These are phyloP conservation scores for Leccinum disarticulatum DNA, from an alignment of 768 basidiomycete species.

Conservation along the genomic window DNA sequence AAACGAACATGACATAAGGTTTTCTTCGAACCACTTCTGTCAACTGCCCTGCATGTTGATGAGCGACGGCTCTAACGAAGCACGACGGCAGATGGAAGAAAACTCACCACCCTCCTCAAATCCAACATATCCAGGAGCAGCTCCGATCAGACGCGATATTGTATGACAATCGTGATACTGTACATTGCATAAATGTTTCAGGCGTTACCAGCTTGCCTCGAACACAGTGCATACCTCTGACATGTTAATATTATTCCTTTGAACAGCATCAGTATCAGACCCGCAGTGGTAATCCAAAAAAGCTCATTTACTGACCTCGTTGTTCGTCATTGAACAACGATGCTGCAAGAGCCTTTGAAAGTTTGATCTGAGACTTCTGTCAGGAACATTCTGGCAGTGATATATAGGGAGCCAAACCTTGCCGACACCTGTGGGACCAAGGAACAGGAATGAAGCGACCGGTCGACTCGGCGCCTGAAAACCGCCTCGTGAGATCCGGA, in stretches of 20 bases:
- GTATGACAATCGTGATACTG: slow-evolving; percentile 91
- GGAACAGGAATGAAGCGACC: slow-evolving; percentile 89
- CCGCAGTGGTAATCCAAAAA: neutral
- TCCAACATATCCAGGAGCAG: no score
- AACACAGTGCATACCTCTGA: slow-evolving; percentile 50
- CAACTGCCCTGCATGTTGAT: slow-evolving; percentile 44
- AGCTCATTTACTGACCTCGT: slow-evolving; percentile 64
- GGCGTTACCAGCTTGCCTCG: neutral
- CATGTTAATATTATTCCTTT: slow-evolving; percentile 91
- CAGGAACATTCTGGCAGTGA: neutral
- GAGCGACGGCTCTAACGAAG: neutral
- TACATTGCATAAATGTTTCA: neutral
- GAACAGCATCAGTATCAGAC: neutral
- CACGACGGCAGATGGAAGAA: neutral
- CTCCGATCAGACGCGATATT: slow-evolving; percentile 86
- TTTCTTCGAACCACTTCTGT: slow-evolving; percentile 64
- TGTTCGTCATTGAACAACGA: slow-evolving; percentile 92
- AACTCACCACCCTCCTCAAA: no score
- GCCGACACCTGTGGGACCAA: slow-evolving; percentile 87
- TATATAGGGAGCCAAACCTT: slow-evolving; percentile 45
- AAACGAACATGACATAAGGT: slow-evolving; percentile 45
- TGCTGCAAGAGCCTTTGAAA: slow-evolving; percentile 83
- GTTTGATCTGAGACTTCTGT: slow-evolving; percentile 55
- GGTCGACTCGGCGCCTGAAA: slow-evolving; percentile 86
- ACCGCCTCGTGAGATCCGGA: slow-evolving; percentile 90